phyloP scores from a whole-genome alignment of 495 filamentous ascomycete genomes.

The Penicillium tannophilum region DNA sequence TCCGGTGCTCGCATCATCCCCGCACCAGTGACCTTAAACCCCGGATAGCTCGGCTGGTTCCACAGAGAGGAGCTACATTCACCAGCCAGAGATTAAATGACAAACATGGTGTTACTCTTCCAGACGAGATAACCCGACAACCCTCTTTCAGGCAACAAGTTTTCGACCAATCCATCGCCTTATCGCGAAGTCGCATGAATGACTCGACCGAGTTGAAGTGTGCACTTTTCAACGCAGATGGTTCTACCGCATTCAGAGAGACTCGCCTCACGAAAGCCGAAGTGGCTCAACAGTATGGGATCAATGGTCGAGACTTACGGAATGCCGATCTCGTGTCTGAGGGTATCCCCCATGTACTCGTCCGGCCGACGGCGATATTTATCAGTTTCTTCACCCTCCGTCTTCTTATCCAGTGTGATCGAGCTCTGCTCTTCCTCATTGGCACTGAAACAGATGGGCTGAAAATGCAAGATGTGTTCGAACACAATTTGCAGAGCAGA shows the following conservation, averaged over 20 bases:
- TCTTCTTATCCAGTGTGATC: conserved; percentile 31
- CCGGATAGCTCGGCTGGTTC: background rate
- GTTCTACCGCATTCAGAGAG: conserved; percentile 5
- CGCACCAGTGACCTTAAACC: background rate
- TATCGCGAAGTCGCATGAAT: conserved; percentile 28
- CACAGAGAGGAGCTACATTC: background rate
- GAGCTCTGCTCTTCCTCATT: conserved; percentile 26
- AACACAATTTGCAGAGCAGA: conserved; percentile 55
- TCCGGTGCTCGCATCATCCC: background rate
- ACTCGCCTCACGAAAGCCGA: conserved; percentile 25
- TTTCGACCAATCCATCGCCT: conserved; percentile 19
- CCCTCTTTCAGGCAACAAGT: conserved; percentile 21
- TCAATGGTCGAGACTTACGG: conserved; percentile 32
- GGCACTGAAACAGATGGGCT: conserved; percentile 16
- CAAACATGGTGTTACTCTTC: background rate
- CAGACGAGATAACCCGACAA: conserved; percentile 2
- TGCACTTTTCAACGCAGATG: conserved; percentile 16
- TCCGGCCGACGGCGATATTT: conserved; percentile 32
- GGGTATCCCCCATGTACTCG: conserved; percentile 34
- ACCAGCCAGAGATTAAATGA: background rate
- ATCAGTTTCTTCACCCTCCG: conserved; percentile 35
- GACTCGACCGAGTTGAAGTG: conserved; percentile 22
- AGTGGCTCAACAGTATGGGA: conserved; percentile 22
- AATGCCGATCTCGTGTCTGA: conserved; percentile 31
- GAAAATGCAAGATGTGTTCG: conserved; percentile 28